phyloP scores from a whole-genome alignment of 768 basidiomycete genomes.

The Mycena galopus region DNA sequence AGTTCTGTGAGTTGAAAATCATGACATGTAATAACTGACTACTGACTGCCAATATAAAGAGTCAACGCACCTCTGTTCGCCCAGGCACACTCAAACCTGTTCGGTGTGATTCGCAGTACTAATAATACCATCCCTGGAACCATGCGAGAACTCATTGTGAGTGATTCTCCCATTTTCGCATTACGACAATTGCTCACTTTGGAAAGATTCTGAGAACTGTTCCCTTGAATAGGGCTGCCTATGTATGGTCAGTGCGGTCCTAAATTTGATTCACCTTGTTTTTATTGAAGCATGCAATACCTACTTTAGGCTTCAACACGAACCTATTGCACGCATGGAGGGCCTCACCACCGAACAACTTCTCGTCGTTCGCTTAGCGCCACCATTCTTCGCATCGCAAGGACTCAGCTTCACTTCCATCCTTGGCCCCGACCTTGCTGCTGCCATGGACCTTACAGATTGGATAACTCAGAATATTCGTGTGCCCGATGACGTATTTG shows the following conservation, averaged over 20 bases:
- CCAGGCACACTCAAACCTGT: not conserved
- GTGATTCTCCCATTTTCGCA: not conserved
- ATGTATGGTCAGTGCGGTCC: conserved; percentile 32
- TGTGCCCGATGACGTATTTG: conserved; percentile 46
- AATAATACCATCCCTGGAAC: conserved; percentile 5
- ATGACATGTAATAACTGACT: not conserved
- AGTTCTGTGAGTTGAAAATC: not conserved
- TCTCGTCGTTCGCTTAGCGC: conserved; percentile 41
- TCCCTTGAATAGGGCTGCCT: conserved; percentile 45
- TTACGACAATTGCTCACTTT: no score
- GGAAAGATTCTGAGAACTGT: no score
- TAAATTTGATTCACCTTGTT: not conserved
- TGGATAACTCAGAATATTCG: conserved; percentile 43
- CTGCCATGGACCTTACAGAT: conserved; percentile 48
- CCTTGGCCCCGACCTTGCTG: conserved; percentile 42
- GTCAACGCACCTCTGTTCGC: conserved; percentile 13
- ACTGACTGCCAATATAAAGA: not conserved
- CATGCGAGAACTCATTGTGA: conserved; percentile 21
- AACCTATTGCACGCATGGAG: conserved; percentile 45
- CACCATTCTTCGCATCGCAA: conserved; percentile 26
- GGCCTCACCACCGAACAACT: conserved; percentile 49
- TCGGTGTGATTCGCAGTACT: conserved; percentile 8
- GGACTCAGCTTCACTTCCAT: conserved; percentile 21
- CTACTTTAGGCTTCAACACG: conserved; percentile 46
- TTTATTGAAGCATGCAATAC: not conserved